phyloP scores from a whole-genome alignment of 2,329 filamentous ascomycete genomes.

The Diaporthe destruens region DNA sequence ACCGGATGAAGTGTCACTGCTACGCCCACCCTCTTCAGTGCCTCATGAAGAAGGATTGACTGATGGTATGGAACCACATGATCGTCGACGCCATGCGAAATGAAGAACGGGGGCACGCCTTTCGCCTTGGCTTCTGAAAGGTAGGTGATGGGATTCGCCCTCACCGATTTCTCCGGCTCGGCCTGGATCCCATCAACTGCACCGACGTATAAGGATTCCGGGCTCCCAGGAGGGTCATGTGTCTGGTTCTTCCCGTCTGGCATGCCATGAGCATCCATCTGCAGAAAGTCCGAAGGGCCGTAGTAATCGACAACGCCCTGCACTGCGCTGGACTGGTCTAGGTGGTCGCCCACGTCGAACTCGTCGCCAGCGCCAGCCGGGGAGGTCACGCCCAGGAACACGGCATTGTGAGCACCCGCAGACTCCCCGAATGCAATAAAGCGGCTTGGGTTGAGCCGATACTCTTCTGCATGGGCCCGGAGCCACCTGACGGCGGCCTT shows the following conservation, averaged over 20 bases:
- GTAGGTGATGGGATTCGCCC: slow-evolving; percentile 39
- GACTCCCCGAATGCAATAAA: slow-evolving; percentile 40
- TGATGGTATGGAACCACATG: slow-evolving; percentile 37
- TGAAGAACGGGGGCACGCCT: slow-evolving; percentile 37
- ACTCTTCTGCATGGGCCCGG: slow-evolving; percentile 34
- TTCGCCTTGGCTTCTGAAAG: slow-evolving; percentile 32
- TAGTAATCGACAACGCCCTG: slow-evolving; percentile 40
- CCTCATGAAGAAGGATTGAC: slow-evolving; percentile 35
- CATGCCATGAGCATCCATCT: slow-evolving; percentile 36
- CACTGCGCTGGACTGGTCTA: slow-evolving; percentile 37
- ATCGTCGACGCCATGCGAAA: slow-evolving; percentile 35
- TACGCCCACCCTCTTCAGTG: slow-evolving; percentile 18
- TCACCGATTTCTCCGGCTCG: slow-evolving; percentile 34
- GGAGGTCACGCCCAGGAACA: slow-evolving; percentile 36
- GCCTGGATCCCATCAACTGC: slow-evolving; percentile 31
- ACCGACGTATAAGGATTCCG: slow-evolving; percentile 38
- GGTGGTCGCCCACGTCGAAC: slow-evolving; percentile 38
- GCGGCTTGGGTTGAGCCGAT: slow-evolving; percentile 33
- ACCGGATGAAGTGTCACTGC: slow-evolving; percentile 29
- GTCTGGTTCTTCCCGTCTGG: slow-evolving; percentile 22
- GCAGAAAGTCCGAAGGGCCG: slow-evolving; percentile 38
- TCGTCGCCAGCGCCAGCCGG: slow-evolving; percentile 33
- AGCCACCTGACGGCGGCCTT: slow-evolving; percentile 41
- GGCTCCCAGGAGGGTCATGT: slow-evolving; percentile 36
- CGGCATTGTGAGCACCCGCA: slow-evolving; percentile 39